phyloP scores from a whole-genome alignment of 225 moss, liverwort and hornwort species.

The Pseudoscleropodium purum region DNA sequence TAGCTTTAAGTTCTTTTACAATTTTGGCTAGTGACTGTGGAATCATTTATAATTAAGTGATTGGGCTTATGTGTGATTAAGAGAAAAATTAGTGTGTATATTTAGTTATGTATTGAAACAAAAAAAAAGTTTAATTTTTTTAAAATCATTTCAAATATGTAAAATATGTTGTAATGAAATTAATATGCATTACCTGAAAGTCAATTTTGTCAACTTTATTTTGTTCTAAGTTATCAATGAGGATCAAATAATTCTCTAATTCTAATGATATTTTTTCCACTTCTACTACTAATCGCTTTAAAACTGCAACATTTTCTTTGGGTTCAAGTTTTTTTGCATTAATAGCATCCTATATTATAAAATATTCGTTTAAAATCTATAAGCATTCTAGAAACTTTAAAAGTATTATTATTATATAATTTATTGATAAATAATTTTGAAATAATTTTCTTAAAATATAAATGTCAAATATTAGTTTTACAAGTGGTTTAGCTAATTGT shows the following conservation, averaged over 20 bases:
- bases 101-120: fast-evolving
- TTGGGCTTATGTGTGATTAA: not conserved
- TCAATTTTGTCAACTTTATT: slow-evolving; percentile 76
- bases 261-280: slow-evolving; percentile 66
- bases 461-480: not conserved
- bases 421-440: too few species aligned
- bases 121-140: too few species aligned
- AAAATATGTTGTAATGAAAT: too few species aligned
- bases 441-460: not conserved
- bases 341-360: slow-evolving; percentile 49
- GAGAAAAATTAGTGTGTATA: too few species aligned
- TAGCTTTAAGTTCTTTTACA: slow-evolving; percentile 69
- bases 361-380: not conserved
- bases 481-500: fast-evolving
- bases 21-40: slow-evolving; percentile 60
- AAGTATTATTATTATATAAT: fast-evolving
- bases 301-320: slow-evolving; percentile 67
- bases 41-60: not conserved
- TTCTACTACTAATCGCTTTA: slow-evolving; percentile 54
- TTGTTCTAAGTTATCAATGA: slow-evolving; percentile 67
- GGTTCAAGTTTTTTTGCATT: slow-evolving; percentile 70
- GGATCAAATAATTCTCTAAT: slow-evolving; percentile 60
- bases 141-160: not conserved
- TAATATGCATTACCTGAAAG: slow-evolving; percentile 27
- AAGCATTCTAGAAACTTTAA: fast-evolving